A percentile compares a stretch with the other conserved stretches of the same genome.
These are phyloP conservation scores for Beauveria bassiana DNA, from an alignment of 2,329 filamentous ascomycete genomes.

Conservation along the genomic window DNA sequence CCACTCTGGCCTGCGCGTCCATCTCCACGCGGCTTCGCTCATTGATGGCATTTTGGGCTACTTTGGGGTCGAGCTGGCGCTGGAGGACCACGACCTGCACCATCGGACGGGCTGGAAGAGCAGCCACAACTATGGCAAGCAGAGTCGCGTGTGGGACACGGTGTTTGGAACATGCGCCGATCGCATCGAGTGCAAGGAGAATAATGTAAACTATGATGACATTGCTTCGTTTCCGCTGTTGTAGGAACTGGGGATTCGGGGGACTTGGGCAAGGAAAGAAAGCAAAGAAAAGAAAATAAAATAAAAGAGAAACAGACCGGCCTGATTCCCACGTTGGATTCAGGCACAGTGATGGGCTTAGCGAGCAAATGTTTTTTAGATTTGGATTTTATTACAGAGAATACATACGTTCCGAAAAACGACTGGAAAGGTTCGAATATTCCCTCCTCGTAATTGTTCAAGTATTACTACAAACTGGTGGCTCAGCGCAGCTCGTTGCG, in stretches of 20 bases:
- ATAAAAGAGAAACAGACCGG: no score
- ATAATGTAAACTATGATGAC: conserved; percentile 4
- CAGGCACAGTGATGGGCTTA: background rate
- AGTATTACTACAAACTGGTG: no score
- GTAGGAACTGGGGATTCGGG: background rate
- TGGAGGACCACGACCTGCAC: conserved; percentile 36
- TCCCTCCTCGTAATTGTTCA: no score
- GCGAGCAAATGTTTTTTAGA: background rate
- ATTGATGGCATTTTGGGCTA: conserved; percentile 27
- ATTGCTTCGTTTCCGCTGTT: conserved; percentile 7
- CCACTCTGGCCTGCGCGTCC: conserved; percentile 31
- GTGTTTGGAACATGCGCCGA: background rate
- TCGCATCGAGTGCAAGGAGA: conserved; percentile 4
- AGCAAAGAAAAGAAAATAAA: background rate
- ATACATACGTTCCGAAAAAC: no score
- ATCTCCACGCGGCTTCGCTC: conserved; percentile 25
- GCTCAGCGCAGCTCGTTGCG: background rate
- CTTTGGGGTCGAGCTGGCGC: conserved; percentile 27
- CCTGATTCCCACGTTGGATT: background rate
- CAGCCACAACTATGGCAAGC: conserved; percentile 11
- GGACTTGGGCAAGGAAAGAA: background rate
- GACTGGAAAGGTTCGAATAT: no score
- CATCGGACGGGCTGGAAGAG: conserved; percentile 28
- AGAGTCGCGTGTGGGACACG: conserved; percentile 3
- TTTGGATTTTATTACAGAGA: no score